Base-by-base conservation (phyloP, 371 early-diverging fungal genomes). In the Mucor racemosus region DNA sequence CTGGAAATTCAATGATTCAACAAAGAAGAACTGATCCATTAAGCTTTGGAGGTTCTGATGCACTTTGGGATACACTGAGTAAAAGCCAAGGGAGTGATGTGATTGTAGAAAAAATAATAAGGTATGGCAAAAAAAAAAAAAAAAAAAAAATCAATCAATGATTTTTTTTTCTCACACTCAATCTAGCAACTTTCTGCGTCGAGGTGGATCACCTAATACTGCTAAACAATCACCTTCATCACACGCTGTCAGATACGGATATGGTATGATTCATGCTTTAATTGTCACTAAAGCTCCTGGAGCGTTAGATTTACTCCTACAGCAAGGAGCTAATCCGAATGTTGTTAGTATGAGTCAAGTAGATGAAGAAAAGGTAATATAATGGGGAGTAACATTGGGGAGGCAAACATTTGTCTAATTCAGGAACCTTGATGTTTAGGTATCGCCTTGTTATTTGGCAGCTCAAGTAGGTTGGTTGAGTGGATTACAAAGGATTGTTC, bases 161-260 rank as follows among this genome's bases (percentile, higher is more conserved):
- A 36, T 36, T 36, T 9, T 9, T 42, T 56, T 26, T 53, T 31
- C 53, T 53, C 38, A 34, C 42, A 26, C n/a, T 13, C 4, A 19
- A 21, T 36, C 10, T 58, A 81, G 77, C 36, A 79, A 78, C 40
- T 82, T 75, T 59, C 53, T 79, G 11, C 78, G 78, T 31, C 71
- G 80, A 46, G 80, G 78, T 26, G 82, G 82, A n/a, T 79, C 78
- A 19, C 80, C 82, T 10, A 82, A 82, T 59, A 80, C 80, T 13
- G 76, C 82, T 17, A 82, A 75, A 40, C 80, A 78, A 55, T 74
- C 75, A 13, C 66, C 74, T 17, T 66, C 76, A 26, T 38, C 59
- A 7, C 39, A 74, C 58, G 31, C 65, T 63, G 71, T 80, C 50
- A 78, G 76, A 48, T 78, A 82, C 54, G 82, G 82, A 13, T 80